These are phyloP conservation scores for Dioscorea dumetorum DNA, from an alignment of 106 monocot genomes.

Conservation along the genomic window DNA sequence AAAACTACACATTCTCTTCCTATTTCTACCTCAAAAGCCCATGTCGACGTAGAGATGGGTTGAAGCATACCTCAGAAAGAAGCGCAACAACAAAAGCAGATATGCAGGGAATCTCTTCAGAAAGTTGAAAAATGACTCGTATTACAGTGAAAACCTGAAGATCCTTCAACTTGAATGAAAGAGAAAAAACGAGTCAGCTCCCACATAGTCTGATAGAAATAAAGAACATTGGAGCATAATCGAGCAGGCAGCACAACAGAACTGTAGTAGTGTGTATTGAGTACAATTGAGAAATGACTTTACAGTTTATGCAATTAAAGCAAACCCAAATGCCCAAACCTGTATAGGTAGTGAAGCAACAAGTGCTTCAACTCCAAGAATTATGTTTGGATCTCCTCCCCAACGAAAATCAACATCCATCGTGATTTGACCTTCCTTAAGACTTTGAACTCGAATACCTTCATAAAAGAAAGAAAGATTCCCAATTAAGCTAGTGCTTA, in stretches of 20 bases:
- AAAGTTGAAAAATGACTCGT: slow-evolving; percentile 92
- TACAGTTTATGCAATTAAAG: no score
- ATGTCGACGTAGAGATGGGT: no score
- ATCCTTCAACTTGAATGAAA: slow-evolving; percentile 72
- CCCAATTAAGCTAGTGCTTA: no score
- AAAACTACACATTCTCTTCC: no score
- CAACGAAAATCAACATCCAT: slow-evolving; percentile 98
- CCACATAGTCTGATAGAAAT: no score
- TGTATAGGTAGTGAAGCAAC: slow-evolving; percentile 97
- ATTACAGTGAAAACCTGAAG: slow-evolving; percentile 86
- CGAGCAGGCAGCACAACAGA: no score
- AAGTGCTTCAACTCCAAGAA: slow-evolving; percentile 90
- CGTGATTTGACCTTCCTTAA: slow-evolving; percentile 88
- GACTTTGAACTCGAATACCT: slow-evolving; percentile 90
- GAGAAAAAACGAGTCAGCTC: neutral
- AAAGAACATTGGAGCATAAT: no score
- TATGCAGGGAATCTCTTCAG: slow-evolving; percentile 95
- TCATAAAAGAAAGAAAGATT: slow-evolving; percentile 3
- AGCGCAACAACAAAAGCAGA: slow-evolving; percentile 97
- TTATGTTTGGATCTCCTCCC: slow-evolving; percentile 97
- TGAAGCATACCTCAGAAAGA: slow-evolving; percentile 65
- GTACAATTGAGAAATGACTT: no score
- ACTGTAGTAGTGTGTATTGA: no score
- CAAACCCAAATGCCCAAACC: slow-evolving; percentile 22
- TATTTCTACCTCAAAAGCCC: no score